Evolutionary conservation across 192 early-diverging fungal genomes (phyloP).

Genomic region (Coemansia sp.): DNA sequence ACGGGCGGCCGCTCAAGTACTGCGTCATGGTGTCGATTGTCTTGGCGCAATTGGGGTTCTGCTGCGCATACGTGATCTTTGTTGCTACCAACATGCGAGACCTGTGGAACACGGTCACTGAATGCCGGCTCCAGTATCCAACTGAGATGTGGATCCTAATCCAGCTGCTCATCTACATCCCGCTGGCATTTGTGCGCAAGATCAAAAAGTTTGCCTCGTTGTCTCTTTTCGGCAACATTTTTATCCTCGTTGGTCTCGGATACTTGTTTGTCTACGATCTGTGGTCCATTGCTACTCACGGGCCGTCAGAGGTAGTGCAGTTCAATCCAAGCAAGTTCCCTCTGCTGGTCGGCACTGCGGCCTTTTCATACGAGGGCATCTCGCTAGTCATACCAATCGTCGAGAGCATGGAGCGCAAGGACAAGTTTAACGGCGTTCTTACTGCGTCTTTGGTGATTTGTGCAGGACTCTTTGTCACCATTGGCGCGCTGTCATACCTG

Average conservation of each 20-base stretch:
- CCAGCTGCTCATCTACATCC: constrained; percentile 74
- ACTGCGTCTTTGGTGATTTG: constrained; percentile 74
- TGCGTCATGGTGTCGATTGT: constrained; percentile 69
- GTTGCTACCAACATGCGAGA: constrained; percentile 79
- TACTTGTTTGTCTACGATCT: constrained; percentile 86
- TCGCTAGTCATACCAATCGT: constrained; percentile 74
- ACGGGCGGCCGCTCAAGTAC: constrained; percentile 59
- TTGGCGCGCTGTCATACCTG: constrained; percentile 81
- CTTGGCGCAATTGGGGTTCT: constrained; percentile 80
- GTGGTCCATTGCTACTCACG: constrained; percentile 59
- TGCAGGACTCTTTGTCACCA: constrained; percentile 72
- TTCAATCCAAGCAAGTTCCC: constrained; percentile 82
- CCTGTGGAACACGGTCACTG: constrained; percentile 64
- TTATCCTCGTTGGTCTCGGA: constrained; percentile 83
- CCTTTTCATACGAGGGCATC: constrained; percentile 88
- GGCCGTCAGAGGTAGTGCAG: constrained; percentile 65
- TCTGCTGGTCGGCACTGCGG: constrained; percentile 92
- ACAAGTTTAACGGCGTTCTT: constrained; percentile 82
- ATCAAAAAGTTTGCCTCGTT: constrained; percentile 86
- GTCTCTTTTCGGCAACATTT: constrained; percentile 86
- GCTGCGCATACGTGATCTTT: constrained; percentile 87
- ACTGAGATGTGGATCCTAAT: constrained; percentile 72
- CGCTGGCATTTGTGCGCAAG: constrained; percentile 84
- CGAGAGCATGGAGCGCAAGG: constrained; percentile 86
- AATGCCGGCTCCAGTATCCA: constrained; percentile 59